A percentile compares a stretch with the other conserved stretches of the same genome.
phyloP scores from a whole-genome alignment of 148 eudicot genomes.

The Chenopodium formosanum region DNA sequence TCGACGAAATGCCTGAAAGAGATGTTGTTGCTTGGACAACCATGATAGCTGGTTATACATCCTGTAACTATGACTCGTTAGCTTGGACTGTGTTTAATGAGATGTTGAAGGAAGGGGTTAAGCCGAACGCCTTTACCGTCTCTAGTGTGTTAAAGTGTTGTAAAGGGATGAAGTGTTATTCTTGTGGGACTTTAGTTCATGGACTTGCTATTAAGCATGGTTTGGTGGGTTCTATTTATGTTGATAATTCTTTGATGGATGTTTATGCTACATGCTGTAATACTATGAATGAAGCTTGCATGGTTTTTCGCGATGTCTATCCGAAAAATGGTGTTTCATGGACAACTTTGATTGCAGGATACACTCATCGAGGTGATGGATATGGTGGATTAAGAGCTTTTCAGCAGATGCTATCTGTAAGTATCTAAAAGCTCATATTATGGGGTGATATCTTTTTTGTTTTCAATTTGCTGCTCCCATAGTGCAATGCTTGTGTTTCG shows the following conservation, averaged over 20 bases:
- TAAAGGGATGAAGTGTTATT: constrained; percentile 54
- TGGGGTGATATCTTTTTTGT: background rate
- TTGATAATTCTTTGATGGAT: constrained; percentile 71
- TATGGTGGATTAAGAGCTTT: constrained; percentile 60
- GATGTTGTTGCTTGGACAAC: constrained; percentile 90
- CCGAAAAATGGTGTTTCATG: constrained; percentile 65
- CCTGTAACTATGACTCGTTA: constrained; percentile 37
- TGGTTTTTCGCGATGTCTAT: constrained; percentile 49
- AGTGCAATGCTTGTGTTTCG: background rate
- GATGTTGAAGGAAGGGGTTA: constrained; percentile 56
- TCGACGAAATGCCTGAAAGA: constrained; percentile 90
- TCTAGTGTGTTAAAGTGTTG: constrained; percentile 83
- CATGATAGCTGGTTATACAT: constrained; percentile 76
- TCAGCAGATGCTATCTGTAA: constrained; percentile 61
- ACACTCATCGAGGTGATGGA: constrained; percentile 78
- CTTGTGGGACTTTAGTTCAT: constrained; percentile 57
- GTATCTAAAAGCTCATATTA: constrained; percentile 22
- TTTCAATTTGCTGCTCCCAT: background rate
- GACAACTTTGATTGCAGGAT: constrained; percentile 82
- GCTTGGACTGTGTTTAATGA: constrained; percentile 61
- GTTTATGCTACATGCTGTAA: constrained; percentile 67
- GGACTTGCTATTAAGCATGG: constrained; percentile 67
- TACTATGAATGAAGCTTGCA: constrained; percentile 56
- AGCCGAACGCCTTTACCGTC: constrained; percentile 66
- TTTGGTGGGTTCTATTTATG: constrained; percentile 52